Conservation (phyloP, 345 rosid species). For the Eucalyptus shirleyi region DNA sequence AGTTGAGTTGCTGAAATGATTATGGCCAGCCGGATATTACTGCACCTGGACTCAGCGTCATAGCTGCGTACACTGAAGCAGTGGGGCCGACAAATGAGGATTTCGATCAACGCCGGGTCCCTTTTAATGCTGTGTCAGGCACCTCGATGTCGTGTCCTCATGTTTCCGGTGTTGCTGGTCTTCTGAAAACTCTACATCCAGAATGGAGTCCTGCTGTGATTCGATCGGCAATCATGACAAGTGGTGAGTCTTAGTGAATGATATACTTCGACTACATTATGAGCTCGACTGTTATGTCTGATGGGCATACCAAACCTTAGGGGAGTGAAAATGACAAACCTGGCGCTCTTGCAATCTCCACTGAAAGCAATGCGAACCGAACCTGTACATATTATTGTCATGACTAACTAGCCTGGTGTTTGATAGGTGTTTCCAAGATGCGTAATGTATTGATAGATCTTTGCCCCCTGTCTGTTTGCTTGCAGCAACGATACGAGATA, state of each 20-base stretch:
- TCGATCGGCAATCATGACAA: slow-evolving; percentile 71
- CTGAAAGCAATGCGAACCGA: not conserved
- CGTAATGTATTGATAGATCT: not conserved
- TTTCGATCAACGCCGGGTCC: slow-evolving; percentile 43
- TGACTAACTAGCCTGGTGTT: not conserved
- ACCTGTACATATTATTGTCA: not conserved
- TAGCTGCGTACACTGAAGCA: slow-evolving; percentile 70
- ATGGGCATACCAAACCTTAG: not conserved
- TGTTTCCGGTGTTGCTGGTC: slow-evolving; percentile 67
- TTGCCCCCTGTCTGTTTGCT: not conserved
- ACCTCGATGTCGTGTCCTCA: slow-evolving; percentile 96
- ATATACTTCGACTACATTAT: not conserved
- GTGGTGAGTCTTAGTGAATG: slow-evolving; percentile 21
- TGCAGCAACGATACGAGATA: slow-evolving; percentile 48
- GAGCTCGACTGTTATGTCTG: not conserved
- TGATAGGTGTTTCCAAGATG: not conserved
- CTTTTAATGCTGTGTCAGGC: slow-evolving; percentile 52
- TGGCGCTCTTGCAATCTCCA: not conserved
- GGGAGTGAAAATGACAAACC: not conserved
- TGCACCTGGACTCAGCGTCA: slow-evolving; percentile 80
- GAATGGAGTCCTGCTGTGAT: slow-evolving; percentile 83
- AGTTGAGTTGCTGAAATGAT: not conserved
- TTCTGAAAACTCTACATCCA: slow-evolving; percentile 62
- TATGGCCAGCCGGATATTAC: slow-evolving; percentile 57
- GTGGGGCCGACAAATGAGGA: slow-evolving; percentile 36